phyloP scores from a whole-genome alignment of 495 filamentous ascomycete genomes.

The Pseudomonodictys pantanalensis region DNA sequence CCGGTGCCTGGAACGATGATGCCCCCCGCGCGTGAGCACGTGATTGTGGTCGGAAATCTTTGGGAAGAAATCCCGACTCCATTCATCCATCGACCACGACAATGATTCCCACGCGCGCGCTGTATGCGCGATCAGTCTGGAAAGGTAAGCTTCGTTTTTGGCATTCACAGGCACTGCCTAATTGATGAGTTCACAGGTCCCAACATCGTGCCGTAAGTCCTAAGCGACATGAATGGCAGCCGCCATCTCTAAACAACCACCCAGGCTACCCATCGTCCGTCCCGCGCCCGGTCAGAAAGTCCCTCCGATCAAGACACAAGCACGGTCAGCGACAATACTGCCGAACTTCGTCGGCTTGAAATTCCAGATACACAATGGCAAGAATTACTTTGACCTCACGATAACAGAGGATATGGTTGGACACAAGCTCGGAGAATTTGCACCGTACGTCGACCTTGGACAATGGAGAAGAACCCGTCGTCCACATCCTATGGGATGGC shows the following conservation, averaged over 20 bases:
- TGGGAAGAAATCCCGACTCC: slow-evolving; percentile 2
- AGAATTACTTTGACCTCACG: slow-evolving; percentile 80
- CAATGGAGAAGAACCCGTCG: neutral
- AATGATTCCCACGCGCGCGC: slow-evolving; percentile 62
- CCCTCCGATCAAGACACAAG: slow-evolving; percentile 81
- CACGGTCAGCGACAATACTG: slow-evolving; percentile 87
- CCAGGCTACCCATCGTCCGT: slow-evolving; percentile 62
- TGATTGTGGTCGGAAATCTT: neutral
- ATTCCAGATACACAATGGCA: slow-evolving; percentile 95
- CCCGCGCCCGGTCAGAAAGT: slow-evolving; percentile 59
- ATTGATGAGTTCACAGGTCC: slow-evolving; percentile 50
- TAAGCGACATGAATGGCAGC: neutral
- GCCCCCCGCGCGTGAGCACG: neutral
- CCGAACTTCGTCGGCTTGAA: slow-evolving; percentile 92
- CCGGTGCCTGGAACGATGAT: neutral
- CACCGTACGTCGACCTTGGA: slow-evolving; percentile 61
- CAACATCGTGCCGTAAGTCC: slow-evolving; percentile 68
- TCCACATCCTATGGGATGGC: no score
- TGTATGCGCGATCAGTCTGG: slow-evolving; percentile 68
- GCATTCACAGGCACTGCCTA: neutral
- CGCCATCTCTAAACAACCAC: slow-evolving; percentile 9
- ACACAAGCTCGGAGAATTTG: slow-evolving; percentile 94
- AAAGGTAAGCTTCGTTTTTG: slow-evolving; percentile 54
- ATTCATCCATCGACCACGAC: slow-evolving; percentile 21
- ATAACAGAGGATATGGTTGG: slow-evolving; percentile 99